phyloP scores from a whole-genome alignment of 345 rosid genomes.

The Populus tremula region DNA sequence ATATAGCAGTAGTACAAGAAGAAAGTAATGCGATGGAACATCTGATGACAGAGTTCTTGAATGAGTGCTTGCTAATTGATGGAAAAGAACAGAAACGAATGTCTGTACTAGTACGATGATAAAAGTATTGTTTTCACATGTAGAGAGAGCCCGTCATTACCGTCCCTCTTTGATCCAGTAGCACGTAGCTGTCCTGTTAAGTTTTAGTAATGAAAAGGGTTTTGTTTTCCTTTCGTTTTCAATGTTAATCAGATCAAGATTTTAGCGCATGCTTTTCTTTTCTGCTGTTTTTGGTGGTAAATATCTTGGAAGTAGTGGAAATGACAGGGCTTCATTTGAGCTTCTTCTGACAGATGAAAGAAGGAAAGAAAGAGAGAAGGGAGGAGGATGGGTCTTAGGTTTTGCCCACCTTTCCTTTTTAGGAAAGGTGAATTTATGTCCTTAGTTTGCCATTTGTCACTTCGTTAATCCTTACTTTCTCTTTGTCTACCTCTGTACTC shows the following conservation, averaged over 20 bases:
- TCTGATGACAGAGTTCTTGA: no score
- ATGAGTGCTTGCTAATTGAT: background rate
- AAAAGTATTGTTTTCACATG: no score
- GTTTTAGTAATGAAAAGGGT: no score
- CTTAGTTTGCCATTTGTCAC: constrained; percentile 18
- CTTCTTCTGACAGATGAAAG: constrained; percentile 15
- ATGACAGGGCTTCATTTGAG: constrained; percentile 8
- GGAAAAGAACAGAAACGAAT: no score
- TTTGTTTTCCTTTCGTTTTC: no score
- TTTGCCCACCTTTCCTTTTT: background rate
- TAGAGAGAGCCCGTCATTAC: no score
- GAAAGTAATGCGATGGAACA: background rate
- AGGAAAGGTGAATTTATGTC: constrained; percentile 5
- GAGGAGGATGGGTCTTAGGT: background rate
- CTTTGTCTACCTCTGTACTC: background rate
- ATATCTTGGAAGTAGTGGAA: background rate
- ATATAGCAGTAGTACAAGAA: background rate
- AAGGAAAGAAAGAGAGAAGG: background rate
- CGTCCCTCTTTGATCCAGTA: no score
- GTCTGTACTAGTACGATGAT: no score
- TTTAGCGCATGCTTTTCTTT: background rate
- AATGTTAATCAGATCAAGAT: background rate
- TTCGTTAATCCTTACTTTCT: background rate
- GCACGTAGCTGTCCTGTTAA: no score
- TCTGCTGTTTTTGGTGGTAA: background rate